These are phyloP conservation scores for Metschnikowia kunwiensis DNA, from an alignment of 805 yeast species.

Conservation along the genomic window DNA sequence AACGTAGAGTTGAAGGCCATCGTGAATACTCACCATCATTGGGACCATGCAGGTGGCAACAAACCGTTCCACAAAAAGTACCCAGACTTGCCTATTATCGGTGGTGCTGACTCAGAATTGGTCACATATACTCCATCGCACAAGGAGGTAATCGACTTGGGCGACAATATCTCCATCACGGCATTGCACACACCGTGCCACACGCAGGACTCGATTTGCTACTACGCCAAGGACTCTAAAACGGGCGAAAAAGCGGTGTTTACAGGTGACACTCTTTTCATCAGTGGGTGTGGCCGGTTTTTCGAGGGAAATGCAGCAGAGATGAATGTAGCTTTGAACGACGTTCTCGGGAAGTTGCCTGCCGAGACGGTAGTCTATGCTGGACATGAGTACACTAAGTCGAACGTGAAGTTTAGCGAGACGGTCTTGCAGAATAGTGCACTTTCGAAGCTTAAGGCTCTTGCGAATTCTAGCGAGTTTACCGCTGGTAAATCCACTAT, in stretches of 20 bases:
- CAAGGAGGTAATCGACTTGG: constrained; percentile 58
- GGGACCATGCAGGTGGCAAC: constrained; percentile 93
- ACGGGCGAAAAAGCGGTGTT: constrained; percentile 73
- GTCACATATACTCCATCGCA: constrained; percentile 72
- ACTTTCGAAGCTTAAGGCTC: constrained; percentile 52
- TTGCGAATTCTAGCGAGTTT: constrained; percentile 52
- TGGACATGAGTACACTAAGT: constrained; percentile 92
- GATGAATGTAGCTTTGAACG: constrained; percentile 71
- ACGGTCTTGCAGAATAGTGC: constrained; percentile 56
- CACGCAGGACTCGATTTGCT: constrained; percentile 94
- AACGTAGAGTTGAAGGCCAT: constrained; percentile 62
- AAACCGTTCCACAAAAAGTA: constrained; percentile 38
- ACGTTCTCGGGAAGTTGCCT: constrained; percentile 59
- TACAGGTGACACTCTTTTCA: constrained; percentile 94
- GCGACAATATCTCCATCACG: constrained; percentile 59
- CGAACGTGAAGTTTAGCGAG: constrained; percentile 76
- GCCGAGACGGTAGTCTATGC: constrained; percentile 74
- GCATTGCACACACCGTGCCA: constrained; percentile 97
- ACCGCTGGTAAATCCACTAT: constrained; percentile 88
- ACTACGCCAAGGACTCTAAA: constrained; percentile 61
- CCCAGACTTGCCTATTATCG: constrained; percentile 63
- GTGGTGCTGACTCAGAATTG: constrained; percentile 76
- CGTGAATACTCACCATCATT: constrained; percentile 95
- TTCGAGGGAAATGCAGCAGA: constrained; percentile 86
- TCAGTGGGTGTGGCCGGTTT: constrained; percentile 94